Conservation (phyloP, 306 rosid genomes). For the Herpetospermum pedunculosum region DNA sequence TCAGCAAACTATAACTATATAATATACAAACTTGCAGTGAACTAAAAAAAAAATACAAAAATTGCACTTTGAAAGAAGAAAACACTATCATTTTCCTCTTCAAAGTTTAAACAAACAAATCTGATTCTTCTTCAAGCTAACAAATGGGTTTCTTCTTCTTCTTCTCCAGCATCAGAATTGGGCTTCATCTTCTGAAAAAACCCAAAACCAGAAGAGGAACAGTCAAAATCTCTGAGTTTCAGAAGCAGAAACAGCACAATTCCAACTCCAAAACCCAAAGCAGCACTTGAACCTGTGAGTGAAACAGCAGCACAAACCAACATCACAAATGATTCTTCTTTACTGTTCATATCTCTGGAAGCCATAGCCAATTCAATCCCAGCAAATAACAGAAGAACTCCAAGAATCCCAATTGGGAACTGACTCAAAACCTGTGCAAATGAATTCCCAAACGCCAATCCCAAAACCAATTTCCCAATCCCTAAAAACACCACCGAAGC, state of each 20-base stretch:
- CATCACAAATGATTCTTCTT: conserved; percentile 62
- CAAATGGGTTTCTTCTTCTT: background rate
- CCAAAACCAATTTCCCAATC: conserved; percentile 41
- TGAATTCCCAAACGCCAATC: conserved; percentile 53
- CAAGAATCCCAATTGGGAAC: conserved; percentile 55
- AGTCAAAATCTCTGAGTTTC: conserved; percentile 49
- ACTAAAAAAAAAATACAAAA: too few species aligned
- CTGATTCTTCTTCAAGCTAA: background rate
- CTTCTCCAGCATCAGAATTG: background rate
- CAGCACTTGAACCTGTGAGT: conserved; percentile 63
- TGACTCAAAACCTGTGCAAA: conserved; percentile 39
- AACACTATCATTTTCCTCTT: background rate
- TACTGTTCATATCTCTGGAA: conserved; percentile 46
- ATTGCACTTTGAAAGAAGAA: too few species aligned
- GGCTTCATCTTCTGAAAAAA: background rate
- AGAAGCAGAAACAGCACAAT: conserved; percentile 41
- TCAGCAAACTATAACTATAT: too few species aligned
- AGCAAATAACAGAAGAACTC: conserved; percentile 60
- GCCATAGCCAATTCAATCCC: conserved; percentile 77
- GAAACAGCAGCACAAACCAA: conserved; percentile 75
- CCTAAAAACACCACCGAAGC: conserved; percentile 65
- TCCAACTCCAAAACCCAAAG: conserved; percentile 62
- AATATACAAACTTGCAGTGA: too few species aligned
- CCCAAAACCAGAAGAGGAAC: conserved; percentile 13
- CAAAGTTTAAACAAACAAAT: background rate